Base-by-base conservation (phyloP, 306 rosid genomes). In the Hylodesmum podocarpum region DNA sequence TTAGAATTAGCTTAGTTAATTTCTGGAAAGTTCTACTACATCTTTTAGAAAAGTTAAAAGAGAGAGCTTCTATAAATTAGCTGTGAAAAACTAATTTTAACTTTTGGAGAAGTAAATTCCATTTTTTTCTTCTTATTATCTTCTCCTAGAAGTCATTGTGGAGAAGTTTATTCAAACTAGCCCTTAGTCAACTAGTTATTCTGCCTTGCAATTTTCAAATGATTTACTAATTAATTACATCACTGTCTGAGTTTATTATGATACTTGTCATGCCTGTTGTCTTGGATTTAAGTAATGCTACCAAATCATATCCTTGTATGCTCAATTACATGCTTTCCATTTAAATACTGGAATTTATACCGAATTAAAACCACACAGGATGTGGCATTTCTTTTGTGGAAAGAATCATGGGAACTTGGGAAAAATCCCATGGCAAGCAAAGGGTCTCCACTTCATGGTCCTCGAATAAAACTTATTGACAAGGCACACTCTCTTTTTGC, bases 371-470 rank as follows among this genome's bases (percentile, higher is more conserved):
- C 59, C 63, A 63, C 80, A 80, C 76, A 95, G 98, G 98, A 92
- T 73, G 97, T 92, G 67, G 97, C 98, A 81, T 89, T 90, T 81
- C 96, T 95, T 53, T 71, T 95, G 51, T 95, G 98, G 98, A 92
- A 95, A 86, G 98, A 95, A 81, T 95, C 97, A 70, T 95, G 97
- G 97, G 91, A 84, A 44, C 82, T 90, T 34, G 97, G 81, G 37
- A 90, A 88, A 89, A 92, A 95, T 81, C 96, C 97, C 77, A 88
- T 95, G 97, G 98, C 97, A 54, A 95, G 91, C 87, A 95, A 77
- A 78, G 98, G 98, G 79, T 90, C 97, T 70, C 92, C 97, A 78
- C 97, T 95, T 73, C 96, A 90, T 88, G 93, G 93, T 83, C 98
- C 97, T 40, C 96, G 98, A 62, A 87, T 89, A 77, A 95, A 95